phyloP scores from a whole-genome alignment of 371 early-diverging fungal genomes.

The Zychaea mexicana region DNA sequence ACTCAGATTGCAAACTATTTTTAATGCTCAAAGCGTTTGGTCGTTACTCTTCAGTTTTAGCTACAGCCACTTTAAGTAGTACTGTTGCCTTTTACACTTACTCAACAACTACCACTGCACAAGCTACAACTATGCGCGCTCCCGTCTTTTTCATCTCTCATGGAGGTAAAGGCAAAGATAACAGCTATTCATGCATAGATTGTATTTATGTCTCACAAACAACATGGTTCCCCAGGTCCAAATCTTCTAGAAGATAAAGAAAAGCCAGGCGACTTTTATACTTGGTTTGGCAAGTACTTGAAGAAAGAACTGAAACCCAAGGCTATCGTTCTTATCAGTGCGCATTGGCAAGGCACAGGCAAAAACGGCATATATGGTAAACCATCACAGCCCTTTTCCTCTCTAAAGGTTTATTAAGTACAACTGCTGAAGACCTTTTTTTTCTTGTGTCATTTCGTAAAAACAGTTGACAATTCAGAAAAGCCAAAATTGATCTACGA shows the following conservation, averaged over 20 bases:
- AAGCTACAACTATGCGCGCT: conserved; percentile 17
- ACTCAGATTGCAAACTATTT: neutral
- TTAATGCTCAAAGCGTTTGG: conserved; percentile 4
- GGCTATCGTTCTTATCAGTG: conserved; percentile 58
- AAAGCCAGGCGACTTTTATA: conserved; percentile 49
- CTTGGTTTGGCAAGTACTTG: conserved; percentile 52
- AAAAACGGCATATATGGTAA: conserved; percentile 37
- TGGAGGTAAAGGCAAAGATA: conserved; percentile 30
- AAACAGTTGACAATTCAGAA: conserved; percentile 39
- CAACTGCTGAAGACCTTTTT: neutral
- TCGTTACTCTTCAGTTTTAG: neutral
- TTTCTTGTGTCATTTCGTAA: neutral
- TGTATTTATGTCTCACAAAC: neutral
- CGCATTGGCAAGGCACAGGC: conserved; percentile 59
- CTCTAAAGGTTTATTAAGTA: neutral
- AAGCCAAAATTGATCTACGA: conserved; percentile 66
- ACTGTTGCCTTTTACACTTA: neutral
- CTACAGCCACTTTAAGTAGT: neutral
- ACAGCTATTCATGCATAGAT: neutral
- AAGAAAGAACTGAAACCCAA: conserved; percentile 45
- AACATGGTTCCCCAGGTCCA: conserved; percentile 34
- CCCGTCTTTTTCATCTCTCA: conserved; percentile 49
- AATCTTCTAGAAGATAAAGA: conserved; percentile 50
- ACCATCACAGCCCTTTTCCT: neutral
- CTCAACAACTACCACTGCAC: conserved; percentile 1